These are phyloP conservation scores for Actinomortierella ambigua DNA, from an alignment of 371 early-diverging fungal genomes.

Conservation along the genomic window DNA sequence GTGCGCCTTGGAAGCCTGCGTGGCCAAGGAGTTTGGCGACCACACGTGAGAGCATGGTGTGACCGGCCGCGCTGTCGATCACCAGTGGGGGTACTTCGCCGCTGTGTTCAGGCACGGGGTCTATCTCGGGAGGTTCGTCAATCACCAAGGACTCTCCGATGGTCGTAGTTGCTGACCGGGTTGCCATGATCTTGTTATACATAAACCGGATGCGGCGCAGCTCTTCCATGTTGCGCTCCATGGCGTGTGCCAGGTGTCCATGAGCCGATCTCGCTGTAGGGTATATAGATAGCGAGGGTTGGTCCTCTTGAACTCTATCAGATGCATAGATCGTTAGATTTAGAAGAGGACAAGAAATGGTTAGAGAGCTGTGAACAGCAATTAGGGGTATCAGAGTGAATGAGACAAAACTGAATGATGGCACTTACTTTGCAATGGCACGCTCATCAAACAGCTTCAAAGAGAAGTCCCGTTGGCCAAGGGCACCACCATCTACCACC, in stretches of 20 bases:
- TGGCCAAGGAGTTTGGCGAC: slow-evolving; percentile 77
- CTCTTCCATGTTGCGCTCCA: slow-evolving; percentile 67
- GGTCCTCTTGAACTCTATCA: slow-evolving; percentile 22
- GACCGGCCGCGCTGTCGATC: slow-evolving; percentile 63
- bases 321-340: not conserved
- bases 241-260: slow-evolving; percentile 58
- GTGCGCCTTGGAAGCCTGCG: slow-evolving; percentile 87
- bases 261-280: slow-evolving; percentile 64
- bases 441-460: slow-evolving; percentile 34
- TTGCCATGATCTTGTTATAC: slow-evolving; percentile 76
- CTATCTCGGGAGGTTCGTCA: slow-evolving; percentile 35
- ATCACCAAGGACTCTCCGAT: not conserved
- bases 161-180: slow-evolving; percentile 47
- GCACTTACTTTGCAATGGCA: slow-evolving; percentile 28
- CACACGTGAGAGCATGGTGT: slow-evolving; percentile 65
- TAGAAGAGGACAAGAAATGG: not conserved
- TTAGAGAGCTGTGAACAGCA: not conserved
- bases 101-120: slow-evolving; percentile 23
- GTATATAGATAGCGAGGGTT: slow-evolving; percentile 61
- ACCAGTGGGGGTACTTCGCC: slow-evolving; percentile 58
- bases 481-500: slow-evolving; percentile 15
- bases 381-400: not conserved
- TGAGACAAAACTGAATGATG: not conserved
- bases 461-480: slow-evolving; percentile 9
- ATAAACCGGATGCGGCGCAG: slow-evolving; percentile 71